Percentiles rank a stretch among this genome's conserved stretches.
Conservation (phyloP, 2,329 filamentous ascomycete species). For the Westerdykella ornata region DNA sequence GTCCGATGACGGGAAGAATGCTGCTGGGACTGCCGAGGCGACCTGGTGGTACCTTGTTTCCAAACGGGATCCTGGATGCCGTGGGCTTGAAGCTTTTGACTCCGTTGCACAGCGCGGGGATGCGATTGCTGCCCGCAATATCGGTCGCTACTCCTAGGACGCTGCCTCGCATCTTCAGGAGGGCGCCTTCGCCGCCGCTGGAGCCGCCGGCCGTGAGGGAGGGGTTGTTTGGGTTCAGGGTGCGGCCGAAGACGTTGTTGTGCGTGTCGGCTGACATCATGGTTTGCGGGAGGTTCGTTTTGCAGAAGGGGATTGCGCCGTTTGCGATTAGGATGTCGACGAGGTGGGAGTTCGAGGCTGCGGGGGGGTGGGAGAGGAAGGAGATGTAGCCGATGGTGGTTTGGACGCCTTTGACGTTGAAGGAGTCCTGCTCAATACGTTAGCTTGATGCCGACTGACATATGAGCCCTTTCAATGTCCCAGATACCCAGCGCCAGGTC, state of each 20-base stretch:
- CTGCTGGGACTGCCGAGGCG: slow-evolving; percentile 23
- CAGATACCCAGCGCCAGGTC: neutral
- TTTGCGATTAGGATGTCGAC: slow-evolving; percentile 33
- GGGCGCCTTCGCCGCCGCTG: slow-evolving; percentile 49
- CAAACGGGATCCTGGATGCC: slow-evolving; percentile 46
- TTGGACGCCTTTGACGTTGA: slow-evolving; percentile 53
- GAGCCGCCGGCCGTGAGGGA: slow-evolving; percentile 48
- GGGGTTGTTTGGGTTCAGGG: slow-evolving; percentile 45
- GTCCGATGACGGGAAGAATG: slow-evolving; percentile 40
- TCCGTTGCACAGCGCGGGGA: slow-evolving; percentile 52
- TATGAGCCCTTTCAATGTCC: too few relatives aligned
- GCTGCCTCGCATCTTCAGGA: slow-evolving; percentile 45
- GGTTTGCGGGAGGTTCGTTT: slow-evolving; percentile 49
- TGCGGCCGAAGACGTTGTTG: slow-evolving; percentile 47
- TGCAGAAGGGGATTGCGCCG: slow-evolving; percentile 48
- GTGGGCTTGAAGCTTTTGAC: slow-evolving; percentile 48
- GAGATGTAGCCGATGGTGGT: slow-evolving; percentile 54
- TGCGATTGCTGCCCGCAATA: slow-evolving; percentile 49
- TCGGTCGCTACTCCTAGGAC: slow-evolving; percentile 50
- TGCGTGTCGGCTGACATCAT: slow-evolving; percentile 48
- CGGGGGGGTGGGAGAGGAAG: slow-evolving; percentile 30
- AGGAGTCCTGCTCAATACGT: slow-evolving; percentile 44
- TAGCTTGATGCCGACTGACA: neutral
- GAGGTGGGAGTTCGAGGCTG: slow-evolving; percentile 29
- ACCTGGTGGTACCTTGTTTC: slow-evolving; percentile 23